Evolutionary conservation across 2,329 filamentous ascomycete species (phyloP).

Genomic region (Kalmusia sp.): DNA sequence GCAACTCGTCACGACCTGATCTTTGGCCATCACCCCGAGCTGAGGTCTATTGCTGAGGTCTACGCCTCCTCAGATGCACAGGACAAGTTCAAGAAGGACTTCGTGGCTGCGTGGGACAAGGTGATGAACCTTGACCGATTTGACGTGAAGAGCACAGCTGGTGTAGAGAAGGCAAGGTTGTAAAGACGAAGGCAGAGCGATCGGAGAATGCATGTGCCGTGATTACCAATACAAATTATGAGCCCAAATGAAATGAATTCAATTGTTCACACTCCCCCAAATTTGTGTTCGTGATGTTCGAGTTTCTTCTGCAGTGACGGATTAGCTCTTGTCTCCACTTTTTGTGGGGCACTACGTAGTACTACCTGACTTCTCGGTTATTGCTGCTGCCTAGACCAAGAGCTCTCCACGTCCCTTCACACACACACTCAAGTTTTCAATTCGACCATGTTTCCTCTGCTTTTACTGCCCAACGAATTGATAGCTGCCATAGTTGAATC

Average conservation of each 20-base stretch:
- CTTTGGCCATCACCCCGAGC: constrained; percentile 76
- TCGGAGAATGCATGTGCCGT: background rate
- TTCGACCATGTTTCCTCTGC: background rate
- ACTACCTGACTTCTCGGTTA: too few relatives aligned
- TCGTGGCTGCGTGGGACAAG: constrained; percentile 75
- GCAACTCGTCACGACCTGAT: constrained; percentile 73
- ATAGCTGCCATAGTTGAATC: background rate
- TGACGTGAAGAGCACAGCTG: constrained; percentile 54
- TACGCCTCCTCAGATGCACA: constrained; percentile 68
- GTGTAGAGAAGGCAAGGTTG: constrained; percentile 19
- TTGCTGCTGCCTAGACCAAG: too few relatives aligned
- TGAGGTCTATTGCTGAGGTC: constrained; percentile 74
- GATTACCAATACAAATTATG: background rate
- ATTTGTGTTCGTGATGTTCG: too few relatives aligned
- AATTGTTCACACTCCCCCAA: too few relatives aligned
- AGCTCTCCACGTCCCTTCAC: too few relatives aligned
- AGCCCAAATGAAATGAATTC: background rate
- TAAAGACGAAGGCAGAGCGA: background rate
- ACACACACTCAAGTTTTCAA: too few relatives aligned
- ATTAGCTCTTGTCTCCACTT: too few relatives aligned
- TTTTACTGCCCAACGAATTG: constrained; percentile 4
- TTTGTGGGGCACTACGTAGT: too few relatives aligned
- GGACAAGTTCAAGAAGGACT: constrained; percentile 74
- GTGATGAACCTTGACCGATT: constrained; percentile 77
- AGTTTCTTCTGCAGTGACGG: too few relatives aligned